phyloP scores from a whole-genome alignment of 805 yeast species.

The Monosporozyma yasuniensis region DNA sequence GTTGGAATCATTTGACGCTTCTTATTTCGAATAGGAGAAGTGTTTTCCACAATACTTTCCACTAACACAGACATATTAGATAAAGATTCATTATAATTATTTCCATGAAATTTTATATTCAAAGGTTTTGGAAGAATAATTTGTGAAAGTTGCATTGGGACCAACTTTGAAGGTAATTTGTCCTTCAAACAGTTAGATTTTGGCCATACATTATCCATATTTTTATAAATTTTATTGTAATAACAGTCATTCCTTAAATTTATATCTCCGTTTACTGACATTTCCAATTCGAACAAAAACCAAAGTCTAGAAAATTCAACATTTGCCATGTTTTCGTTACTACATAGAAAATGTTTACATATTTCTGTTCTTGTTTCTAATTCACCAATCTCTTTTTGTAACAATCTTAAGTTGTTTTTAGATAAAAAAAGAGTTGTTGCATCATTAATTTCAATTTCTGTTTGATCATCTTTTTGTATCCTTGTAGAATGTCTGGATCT shows the following conservation, averaged over 20 bases:
- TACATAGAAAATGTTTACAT: conserved; percentile 19
- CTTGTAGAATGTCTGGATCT: neutral
- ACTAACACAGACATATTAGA: conserved; percentile 8
- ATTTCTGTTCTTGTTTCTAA: conserved; percentile 8
- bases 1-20: conserved; percentile 11
- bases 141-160: conserved; percentile 10
- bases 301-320: conserved; percentile 15
- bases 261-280: conserved; percentile 14
- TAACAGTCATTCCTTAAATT: conserved; percentile 27
- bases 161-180: conserved; percentile 4
- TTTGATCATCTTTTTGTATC: neutral
- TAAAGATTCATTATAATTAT: neutral
- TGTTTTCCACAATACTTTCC: conserved; percentile 11
- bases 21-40: neutral
- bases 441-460: neutral
- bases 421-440: conserved; percentile 7
- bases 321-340: conserved; percentile 8
- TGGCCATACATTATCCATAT: conserved; percentile 17
- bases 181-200: conserved; percentile 8
- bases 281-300: conserved; percentile 29
- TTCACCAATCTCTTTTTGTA: conserved; percentile 17
- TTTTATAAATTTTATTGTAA: conserved; percentile 18
- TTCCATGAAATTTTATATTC: neutral
- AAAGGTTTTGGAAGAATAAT: conserved; percentile 9
- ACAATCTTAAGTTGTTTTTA: conserved; percentile 10